These are phyloP conservation scores for Stagonosporopsis chrysanthemi DNA, from an alignment of 2,329 filamentous ascomycete genomes.

Conservation along the genomic window DNA sequence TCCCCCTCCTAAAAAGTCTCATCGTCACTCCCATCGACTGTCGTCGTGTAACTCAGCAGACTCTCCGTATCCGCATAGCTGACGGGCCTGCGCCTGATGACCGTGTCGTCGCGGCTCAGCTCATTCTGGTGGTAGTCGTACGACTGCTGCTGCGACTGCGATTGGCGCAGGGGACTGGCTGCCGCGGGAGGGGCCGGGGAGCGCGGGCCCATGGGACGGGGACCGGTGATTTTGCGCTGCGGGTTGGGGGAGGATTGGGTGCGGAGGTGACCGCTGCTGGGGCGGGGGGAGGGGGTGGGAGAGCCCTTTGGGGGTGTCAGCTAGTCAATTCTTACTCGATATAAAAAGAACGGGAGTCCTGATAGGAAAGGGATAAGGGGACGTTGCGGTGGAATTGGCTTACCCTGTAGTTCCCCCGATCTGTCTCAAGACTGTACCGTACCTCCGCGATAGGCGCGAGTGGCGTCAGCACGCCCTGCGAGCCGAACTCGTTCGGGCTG, in stretches of 20 bases:
- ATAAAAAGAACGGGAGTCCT: too few species aligned
- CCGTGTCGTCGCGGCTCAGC: constrained; percentile 32
- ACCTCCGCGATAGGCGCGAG: constrained; percentile 62
- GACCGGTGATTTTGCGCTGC: constrained; percentile 57
- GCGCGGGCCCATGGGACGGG: constrained; percentile 56
- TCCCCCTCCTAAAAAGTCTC: constrained; percentile 16
- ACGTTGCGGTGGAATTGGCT: constrained; percentile 18
- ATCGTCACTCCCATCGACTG: constrained; percentile 27
- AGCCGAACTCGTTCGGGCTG: constrained; percentile 47
- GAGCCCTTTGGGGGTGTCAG: constrained; percentile 37
- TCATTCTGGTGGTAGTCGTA: background rate
- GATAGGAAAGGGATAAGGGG: background rate
- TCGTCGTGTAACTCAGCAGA: constrained; percentile 28
- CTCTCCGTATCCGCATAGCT: constrained; percentile 8
- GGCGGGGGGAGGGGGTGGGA: constrained; percentile 43
- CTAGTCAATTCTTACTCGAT: too few species aligned
- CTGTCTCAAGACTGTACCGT: constrained; percentile 58
- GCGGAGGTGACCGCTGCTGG: constrained; percentile 39
- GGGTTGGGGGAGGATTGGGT: constrained; percentile 30
- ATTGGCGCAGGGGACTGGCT: constrained; percentile 36
- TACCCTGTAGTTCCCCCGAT: constrained; percentile 42
- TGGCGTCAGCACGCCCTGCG: constrained; percentile 48
- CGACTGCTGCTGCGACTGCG: background rate
- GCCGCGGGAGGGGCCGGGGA: constrained; percentile 54
- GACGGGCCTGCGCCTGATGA: constrained; percentile 46